Evolutionary conservation across 805 yeast genomes (phyloP).

Genomic region (Grigorovia transvaalensis): DNA sequence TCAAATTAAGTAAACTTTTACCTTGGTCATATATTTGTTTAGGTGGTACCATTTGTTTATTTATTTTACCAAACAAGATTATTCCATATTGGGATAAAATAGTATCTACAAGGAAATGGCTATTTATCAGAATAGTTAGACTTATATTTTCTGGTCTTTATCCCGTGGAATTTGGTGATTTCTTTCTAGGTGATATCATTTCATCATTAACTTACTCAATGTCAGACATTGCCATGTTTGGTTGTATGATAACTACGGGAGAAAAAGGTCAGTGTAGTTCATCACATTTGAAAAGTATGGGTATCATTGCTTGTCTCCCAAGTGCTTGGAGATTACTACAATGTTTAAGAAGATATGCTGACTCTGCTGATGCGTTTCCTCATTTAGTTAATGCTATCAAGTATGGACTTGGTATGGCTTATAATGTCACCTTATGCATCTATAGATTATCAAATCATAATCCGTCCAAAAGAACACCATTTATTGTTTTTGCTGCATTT

Average conservation of each 20-base stretch:
- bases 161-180: conserved; percentile 93
- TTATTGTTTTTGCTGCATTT: conserved; percentile 62
- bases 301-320: conserved; percentile 77
- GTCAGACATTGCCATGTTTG: conserved; percentile 75
- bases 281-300: conserved; percentile 62
- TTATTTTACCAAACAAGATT: conserved; percentile 12
- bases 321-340: conserved; percentile 85
- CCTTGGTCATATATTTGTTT: conserved; percentile 53
- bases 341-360: conserved; percentile 82
- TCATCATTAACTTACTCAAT: conserved; percentile 82
- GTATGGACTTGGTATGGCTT: conserved; percentile 55
- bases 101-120: conserved; percentile 66
- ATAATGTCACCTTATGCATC: conserved; percentile 63
- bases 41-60: conserved; percentile 8
- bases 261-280: conserved; percentile 60
- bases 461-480: conserved; percentile 38
- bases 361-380: conserved; percentile 93
- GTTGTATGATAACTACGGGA: conserved; percentile 61
- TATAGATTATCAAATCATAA: conserved; percentile 42
- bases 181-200: conserved; percentile 83
- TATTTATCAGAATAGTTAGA: conserved; percentile 60
- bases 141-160: conserved; percentile 72
- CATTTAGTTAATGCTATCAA: conserved; percentile 84
- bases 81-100: conserved; percentile 27
- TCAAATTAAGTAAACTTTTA: conserved; percentile 58